phyloP scores from a whole-genome alignment of 2,329 filamentous ascomycete species.

The Alternaria ethzedia region DNA sequence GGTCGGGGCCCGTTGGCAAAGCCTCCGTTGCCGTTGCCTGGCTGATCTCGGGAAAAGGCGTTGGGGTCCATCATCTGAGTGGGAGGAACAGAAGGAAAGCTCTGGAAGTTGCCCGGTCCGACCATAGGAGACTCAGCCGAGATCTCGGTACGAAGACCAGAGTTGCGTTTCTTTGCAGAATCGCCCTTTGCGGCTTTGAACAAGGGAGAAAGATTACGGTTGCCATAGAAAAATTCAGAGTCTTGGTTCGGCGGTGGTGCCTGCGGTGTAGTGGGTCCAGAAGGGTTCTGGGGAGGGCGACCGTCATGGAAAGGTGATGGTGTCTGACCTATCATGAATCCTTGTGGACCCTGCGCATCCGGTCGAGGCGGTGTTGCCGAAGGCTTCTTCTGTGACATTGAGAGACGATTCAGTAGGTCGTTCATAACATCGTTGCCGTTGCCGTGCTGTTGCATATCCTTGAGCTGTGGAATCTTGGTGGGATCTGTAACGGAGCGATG shows the following conservation, averaged over 20 bases:
- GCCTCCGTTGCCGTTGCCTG: slow-evolving; percentile 20
- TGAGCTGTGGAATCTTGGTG: slow-evolving; percentile 33
- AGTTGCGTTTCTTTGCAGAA: slow-evolving; percentile 50
- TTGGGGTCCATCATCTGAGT: slow-evolving; percentile 27
- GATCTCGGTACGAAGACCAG: slow-evolving; percentile 53
- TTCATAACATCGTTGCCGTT: slow-evolving; percentile 53
- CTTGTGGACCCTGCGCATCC: slow-evolving; percentile 27
- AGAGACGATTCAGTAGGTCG: slow-evolving; percentile 51
- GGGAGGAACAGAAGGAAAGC: slow-evolving; percentile 31
- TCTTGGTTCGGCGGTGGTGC: slow-evolving; percentile 36
- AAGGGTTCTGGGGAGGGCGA: slow-evolving; percentile 37
- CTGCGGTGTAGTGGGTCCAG: slow-evolving; percentile 44
- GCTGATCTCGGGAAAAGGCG: slow-evolving; percentile 21
- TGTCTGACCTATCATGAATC: slow-evolving; percentile 38
- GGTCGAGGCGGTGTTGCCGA: slow-evolving; percentile 32
- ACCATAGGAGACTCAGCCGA: slow-evolving; percentile 41
- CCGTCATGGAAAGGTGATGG: slow-evolving; percentile 50
- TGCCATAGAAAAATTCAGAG: slow-evolving; percentile 49
- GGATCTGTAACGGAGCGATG: slow-evolving; percentile 43
- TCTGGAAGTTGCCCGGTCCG: slow-evolving; percentile 28
- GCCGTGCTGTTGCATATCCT: slow-evolving; percentile 47
- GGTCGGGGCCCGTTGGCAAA: slow-evolving; percentile 28
- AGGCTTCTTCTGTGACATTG: slow-evolving; percentile 40
- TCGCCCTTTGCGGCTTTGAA: slow-evolving; percentile 57
- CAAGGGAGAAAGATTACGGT: slow-evolving; percentile 56